Conservation (phyloP, 805 yeast genomes). For the Candida dendrica region DNA sequence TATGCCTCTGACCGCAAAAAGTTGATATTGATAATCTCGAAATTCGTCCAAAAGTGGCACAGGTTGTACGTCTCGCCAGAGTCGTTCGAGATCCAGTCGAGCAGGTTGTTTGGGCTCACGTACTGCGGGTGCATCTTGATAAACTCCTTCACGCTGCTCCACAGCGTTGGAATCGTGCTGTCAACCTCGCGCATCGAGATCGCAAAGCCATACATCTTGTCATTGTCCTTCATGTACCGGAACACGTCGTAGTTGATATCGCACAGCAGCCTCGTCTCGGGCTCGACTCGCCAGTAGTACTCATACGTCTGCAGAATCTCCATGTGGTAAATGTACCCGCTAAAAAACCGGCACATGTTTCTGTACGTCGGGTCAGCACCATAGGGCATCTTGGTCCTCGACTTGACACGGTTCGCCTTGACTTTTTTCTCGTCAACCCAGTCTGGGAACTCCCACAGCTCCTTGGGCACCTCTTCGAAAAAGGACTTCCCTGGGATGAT, state of each 20-base stretch:
- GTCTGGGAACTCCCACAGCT: conserved; percentile 84
- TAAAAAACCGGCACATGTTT: conserved; percentile 86
- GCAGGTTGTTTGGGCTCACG: conserved; percentile 47
- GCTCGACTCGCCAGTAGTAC: conserved; percentile 94
- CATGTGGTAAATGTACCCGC: conserved; percentile 54
- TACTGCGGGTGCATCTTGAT: conserved; percentile 49
- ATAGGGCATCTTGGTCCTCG: conserved; percentile 46
- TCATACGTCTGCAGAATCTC: conserved; percentile 35
- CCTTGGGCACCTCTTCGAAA: conserved; percentile 66
- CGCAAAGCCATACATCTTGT: conserved; percentile 69
- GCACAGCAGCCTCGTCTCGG: conserved; percentile 66
- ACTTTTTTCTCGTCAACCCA: conserved; percentile 74
- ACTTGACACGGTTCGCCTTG: conserved; percentile 38
- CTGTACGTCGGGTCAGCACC: conserved; percentile 73
- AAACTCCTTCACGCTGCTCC: conserved; percentile 61
- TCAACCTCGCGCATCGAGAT: conserved; percentile 67
- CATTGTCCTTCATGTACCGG: conserved; percentile 62
- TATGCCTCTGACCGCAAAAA: conserved; percentile 72
- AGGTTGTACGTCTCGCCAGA: conserved; percentile 63
- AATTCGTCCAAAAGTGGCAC: conserved; percentile 91
- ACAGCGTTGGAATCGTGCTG: conserved; percentile 62
- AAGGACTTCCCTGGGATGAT: conserved; percentile 60
- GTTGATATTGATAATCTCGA: conserved; percentile 75
- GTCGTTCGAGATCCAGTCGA: conserved; percentile 64
- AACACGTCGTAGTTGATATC: conserved; percentile 76